Base-by-base conservation (phyloP, 768 basidiomycete species). In the Hypholoma sublateritium region DNA sequence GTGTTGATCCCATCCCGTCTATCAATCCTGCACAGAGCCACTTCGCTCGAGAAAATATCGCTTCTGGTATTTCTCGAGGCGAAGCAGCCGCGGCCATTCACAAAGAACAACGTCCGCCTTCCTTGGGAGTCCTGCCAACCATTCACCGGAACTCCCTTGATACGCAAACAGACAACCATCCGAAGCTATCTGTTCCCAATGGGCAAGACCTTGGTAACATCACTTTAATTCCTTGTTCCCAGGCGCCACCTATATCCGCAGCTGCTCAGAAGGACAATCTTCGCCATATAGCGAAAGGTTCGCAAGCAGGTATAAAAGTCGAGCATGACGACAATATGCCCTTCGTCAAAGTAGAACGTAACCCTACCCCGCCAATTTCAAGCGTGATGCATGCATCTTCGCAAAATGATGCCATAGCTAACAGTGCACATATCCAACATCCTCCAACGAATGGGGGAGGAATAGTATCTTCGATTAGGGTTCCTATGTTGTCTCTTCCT, bases 401-500 rank as follows among this genome's bases (percentile, higher is more conserved):
- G 24, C 51, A 28, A 42, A 19, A 16, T n/a, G 11, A 24, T 32
- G 11, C 28, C 34, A 7, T 1, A n/a, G 57, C 39, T 21, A 17
- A n/a, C 4, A 35, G 14, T 19, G 53, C 44, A 28, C 17, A 39
- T 19, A 47, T 53, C 36, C 43, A n/a, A n/a, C n/a, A 41, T 7
- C 46, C 28, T 21, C 22, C 32, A 32, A 32, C 28, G 2, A 32
- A 32, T n/a, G n/a, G n/a, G 28, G 28, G 28, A 32, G 28, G 9
- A 32, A 7, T 32, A 9, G 9, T 9, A 32, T 5, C 28, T 5
- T 32, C 28, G 5, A 32, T 9, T 21, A 48, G 35, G 21, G 48
- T 58, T 48, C 57, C 60, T 44, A 14, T 55, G 16, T 24, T 58
- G 24, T 39, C 52, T 9, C 35, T 57, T 14, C 54, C 57, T 41